Evolutionary conservation across 768 basidiomycete genomes (phyloP).

Genomic region (Mycena latifolia): DNA sequence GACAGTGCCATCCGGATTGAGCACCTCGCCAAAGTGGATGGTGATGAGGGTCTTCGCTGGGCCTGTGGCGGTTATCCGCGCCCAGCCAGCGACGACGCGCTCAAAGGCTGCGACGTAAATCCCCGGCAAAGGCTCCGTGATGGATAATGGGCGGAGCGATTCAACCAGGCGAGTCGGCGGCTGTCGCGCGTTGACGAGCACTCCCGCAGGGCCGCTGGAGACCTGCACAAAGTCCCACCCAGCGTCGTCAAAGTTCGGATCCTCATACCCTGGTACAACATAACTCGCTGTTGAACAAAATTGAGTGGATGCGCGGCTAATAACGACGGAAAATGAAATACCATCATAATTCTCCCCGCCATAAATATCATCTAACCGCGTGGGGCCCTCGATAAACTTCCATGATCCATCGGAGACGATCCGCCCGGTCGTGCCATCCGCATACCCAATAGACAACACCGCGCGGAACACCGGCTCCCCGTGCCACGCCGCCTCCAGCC

Average conservation of each 20-base stretch:
- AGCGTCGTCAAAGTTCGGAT: conserved; percentile 32
- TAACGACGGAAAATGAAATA: conserved; percentile 17
- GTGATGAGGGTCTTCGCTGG: conserved; percentile 40
- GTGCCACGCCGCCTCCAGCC: conserved; percentile 43
- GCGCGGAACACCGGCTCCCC: conserved; percentile 40
- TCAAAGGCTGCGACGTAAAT: conserved; percentile 40
- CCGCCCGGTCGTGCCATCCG: conserved; percentile 37
- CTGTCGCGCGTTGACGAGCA: conserved; percentile 39
- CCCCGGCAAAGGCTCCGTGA: conserved; percentile 39
- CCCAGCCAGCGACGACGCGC: conserved; percentile 45
- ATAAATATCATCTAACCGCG: conserved; percentile 44
- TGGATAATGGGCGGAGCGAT: conserved; percentile 37
- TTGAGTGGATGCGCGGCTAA: neutral
- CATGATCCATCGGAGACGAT: conserved; percentile 39
- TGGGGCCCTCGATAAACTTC: conserved; percentile 42
- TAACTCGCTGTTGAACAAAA: conserved; percentile 35
- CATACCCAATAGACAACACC: conserved; percentile 40
- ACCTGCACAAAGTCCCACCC: conserved; percentile 36
- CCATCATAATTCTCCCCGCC: conserved; percentile 46
- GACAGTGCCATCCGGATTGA: conserved; percentile 36
- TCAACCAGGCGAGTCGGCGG: conserved; percentile 41
- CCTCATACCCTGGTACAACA: conserved; percentile 38
- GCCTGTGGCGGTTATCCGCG: conserved; percentile 38
- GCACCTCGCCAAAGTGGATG: conserved; percentile 44
- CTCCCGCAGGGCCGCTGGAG: conserved; percentile 36